Percentiles rank a stretch among this genome's conserved stretches.
Conservation (phyloP, 495 filamentous ascomycete genomes). For the Staphylotrichum tortipilum region DNA sequence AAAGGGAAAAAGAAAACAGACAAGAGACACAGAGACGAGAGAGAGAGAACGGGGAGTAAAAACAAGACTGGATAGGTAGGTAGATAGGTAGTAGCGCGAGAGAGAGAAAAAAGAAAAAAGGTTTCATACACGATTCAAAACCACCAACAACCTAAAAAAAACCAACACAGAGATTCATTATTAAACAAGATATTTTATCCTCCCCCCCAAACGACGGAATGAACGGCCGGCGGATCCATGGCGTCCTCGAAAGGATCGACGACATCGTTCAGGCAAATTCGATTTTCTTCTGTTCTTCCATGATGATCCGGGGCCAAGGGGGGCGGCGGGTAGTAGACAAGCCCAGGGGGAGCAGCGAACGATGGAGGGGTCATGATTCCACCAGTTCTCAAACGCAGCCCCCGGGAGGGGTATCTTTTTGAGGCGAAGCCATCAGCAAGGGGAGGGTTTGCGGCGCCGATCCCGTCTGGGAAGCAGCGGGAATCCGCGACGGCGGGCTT, state of each 20-base stretch:
- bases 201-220: slow-evolving; percentile 4
- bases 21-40: no score
- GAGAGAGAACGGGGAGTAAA: not conserved
- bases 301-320: slow-evolving; percentile 1
- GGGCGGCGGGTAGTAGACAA: slow-evolving; percentile 1
- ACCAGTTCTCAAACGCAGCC: slow-evolving; percentile 1
- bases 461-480: no score
- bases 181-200: slow-evolving; percentile 35
- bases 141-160: no score
- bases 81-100: no score
- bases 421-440: no score
- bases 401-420: no score
- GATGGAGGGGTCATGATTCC: slow-evolving; percentile 9
- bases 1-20: slow-evolving; percentile 6
- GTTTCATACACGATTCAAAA: slow-evolving; percentile 23
- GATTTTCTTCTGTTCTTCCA: no score
- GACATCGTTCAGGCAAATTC: no score
- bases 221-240: no score
- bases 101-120: slow-evolving; percentile 7
- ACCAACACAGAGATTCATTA: slow-evolving; percentile 24
- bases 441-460: no score
- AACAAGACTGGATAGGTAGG: slow-evolving; percentile 7
- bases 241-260: no score
- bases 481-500: no score
- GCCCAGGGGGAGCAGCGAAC: not conserved